Percentiles rank a stretch among this genome's conserved stretches.
phyloP scores from a whole-genome alignment of 768 basidiomycete genomes.

The Gloeostereum incarnatum region DNA sequence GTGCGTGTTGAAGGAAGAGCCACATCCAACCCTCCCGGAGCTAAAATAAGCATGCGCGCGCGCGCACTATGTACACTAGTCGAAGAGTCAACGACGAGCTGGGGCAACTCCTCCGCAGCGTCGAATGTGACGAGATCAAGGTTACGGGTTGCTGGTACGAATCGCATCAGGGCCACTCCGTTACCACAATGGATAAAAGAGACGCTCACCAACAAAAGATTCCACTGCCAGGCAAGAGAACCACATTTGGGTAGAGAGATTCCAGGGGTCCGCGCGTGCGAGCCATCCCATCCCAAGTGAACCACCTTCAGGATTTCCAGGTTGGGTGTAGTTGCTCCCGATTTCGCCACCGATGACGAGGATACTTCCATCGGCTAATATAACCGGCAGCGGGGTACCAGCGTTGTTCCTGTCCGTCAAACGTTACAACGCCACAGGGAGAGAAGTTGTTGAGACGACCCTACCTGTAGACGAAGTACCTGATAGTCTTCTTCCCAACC shows the following conservation, averaged over 20 bases:
- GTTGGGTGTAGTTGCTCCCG: slow-evolving; percentile 62
- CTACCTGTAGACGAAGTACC: not conserved
- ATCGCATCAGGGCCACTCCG: too few species aligned
- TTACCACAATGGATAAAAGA: too few species aligned
- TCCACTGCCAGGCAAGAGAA: slow-evolving; percentile 59
- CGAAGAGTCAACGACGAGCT: too few species aligned
- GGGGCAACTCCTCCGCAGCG: not conserved
- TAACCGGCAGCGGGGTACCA: slow-evolving; percentile 71
- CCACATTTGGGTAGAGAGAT: slow-evolving; percentile 72
- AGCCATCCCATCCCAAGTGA: slow-evolving; percentile 61
- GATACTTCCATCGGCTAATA: slow-evolving; percentile 66
- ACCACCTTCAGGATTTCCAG: slow-evolving; percentile 65
- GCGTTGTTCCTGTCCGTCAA: slow-evolving; percentile 35
- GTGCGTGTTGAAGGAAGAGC: slow-evolving; percentile 59
- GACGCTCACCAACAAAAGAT: slow-evolving; percentile 72
- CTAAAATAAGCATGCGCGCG: too few species aligned
- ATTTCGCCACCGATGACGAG: slow-evolving; percentile 69
- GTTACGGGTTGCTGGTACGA: too few species aligned
- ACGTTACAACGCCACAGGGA: not conserved
- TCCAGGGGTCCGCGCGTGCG: slow-evolving; percentile 66
- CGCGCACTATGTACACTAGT: too few species aligned
- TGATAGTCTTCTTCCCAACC: slow-evolving; percentile 73
- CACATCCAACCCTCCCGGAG: slow-evolving; percentile 65
- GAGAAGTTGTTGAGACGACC: too few species aligned
- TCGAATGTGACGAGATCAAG: slow-evolving; percentile 9